Evolutionary conservation across 129 eudicot species (phyloP).

Genomic region (Mikania micrantha): DNA sequence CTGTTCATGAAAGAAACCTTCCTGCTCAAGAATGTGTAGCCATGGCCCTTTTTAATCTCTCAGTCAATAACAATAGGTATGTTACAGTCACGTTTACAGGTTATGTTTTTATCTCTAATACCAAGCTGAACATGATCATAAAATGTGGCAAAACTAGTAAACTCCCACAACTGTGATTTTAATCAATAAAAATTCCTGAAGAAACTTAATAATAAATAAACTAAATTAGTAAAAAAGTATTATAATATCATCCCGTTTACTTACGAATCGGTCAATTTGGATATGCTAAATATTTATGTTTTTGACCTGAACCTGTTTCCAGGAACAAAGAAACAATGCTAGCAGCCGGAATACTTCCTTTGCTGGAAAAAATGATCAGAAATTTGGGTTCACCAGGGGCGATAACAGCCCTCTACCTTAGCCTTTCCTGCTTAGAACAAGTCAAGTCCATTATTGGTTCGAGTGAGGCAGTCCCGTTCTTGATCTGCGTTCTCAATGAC

Average conservation of each 20-base stretch:
- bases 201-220: background rate
- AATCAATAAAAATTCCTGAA: background rate
- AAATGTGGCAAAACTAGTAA: background rate
- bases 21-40: slow-evolving; percentile 80
- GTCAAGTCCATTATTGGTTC: slow-evolving; percentile 75
- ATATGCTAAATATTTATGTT: background rate
- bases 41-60: slow-evolving; percentile 93
- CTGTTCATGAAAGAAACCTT: slow-evolving; percentile 38
- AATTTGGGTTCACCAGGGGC: slow-evolving; percentile 42
- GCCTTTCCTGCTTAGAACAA: slow-evolving; percentile 70
- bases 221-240: background rate
- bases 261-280: background rate
- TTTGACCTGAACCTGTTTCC: slow-evolving; percentile 18
- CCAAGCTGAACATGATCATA: background rate
- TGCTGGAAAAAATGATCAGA: slow-evolving; percentile 49
- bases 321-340: slow-evolving; percentile 92
- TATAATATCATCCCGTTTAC: background rate
- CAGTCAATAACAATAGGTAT: slow-evolving; percentile 86
- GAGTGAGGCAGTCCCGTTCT: slow-evolving; percentile 59
- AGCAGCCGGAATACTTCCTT: slow-evolving; percentile 54
- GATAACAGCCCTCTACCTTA: slow-evolving; percentile 74
- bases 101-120: background rate
- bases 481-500: slow-evolving; percentile 42
- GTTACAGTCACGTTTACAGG: background rate
- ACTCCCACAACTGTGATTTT: background rate